Percentiles rank a stretch among this genome's conserved stretches.
phyloP scores from a whole-genome alignment of 306 rosid species.

The Parietaria judaica region DNA sequence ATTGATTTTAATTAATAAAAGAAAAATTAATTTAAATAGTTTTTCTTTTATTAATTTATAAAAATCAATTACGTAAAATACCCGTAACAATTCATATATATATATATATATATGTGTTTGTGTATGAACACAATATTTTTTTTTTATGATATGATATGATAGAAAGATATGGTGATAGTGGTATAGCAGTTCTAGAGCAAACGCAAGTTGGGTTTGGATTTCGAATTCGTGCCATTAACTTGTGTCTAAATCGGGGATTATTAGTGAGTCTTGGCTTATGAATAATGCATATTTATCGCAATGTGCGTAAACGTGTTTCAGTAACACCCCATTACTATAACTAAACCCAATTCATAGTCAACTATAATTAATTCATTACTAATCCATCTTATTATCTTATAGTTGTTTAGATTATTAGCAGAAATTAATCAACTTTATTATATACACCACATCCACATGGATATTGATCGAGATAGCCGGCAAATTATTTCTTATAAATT shows the following conservation, averaged over 20 bases:
- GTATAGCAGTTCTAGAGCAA: background rate
- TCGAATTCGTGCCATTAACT: background rate
- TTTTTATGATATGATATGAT: too few species aligned
- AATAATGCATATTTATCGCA: background rate
- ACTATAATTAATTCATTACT: too few species aligned
- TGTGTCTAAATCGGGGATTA: background rate
- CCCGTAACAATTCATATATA: too few species aligned
- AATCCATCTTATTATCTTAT: too few species aligned
- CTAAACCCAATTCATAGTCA: too few species aligned
- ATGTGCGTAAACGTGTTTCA: background rate
- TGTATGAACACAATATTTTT: too few species aligned
- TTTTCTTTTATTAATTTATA: too few species aligned
- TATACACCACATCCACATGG: background rate
- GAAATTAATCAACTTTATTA: background rate
- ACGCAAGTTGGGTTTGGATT: background rate
- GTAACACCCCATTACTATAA: background rate
- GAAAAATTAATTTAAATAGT: too few species aligned
- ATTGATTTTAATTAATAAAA: too few species aligned
- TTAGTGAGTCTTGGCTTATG: background rate
- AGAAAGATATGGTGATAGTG: background rate
- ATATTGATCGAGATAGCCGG: background rate
- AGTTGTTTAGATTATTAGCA: too few species aligned
- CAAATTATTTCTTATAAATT: background rate
- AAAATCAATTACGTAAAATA: too few species aligned
- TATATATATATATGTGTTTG: too few species aligned